These are phyloP conservation scores for Fusarium pseudocircinatum DNA, from an alignment of 2,329 filamentous ascomycete species.

Conservation along the genomic window DNA sequence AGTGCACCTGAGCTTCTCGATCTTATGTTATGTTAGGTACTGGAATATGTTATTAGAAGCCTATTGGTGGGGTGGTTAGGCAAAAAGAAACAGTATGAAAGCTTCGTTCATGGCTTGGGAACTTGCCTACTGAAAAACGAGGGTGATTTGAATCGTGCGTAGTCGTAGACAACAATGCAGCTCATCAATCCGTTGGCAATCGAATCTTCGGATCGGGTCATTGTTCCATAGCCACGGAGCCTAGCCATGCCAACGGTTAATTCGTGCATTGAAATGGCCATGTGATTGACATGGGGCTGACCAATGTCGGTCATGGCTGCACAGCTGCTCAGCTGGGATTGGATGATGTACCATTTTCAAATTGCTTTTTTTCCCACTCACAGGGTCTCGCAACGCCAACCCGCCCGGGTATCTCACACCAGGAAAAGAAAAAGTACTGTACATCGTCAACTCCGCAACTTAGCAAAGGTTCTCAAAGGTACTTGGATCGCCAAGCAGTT, in stretches of 20 bases:
- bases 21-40: conserved; percentile 4
- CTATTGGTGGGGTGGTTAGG: not conserved
- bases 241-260: conserved; percentile 32
- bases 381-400: conserved; percentile 29
- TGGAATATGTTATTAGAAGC: conserved; percentile 28
- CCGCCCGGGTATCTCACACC: conserved; percentile 16
- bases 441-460: conserved; percentile 25
- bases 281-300: conserved; percentile 42
- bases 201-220: conserved; percentile 32
- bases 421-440: conserved; percentile 37
- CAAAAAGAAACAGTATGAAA: conserved; percentile 2
- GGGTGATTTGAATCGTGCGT: conserved; percentile 37
- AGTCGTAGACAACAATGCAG: conserved; percentile 16
- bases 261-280: conserved; percentile 38
- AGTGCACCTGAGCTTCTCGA: conserved; percentile 40
- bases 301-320: conserved; percentile 38
- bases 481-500: conserved; percentile 17
- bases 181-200: conserved; percentile 24
- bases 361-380: conserved; percentile 36
- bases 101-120: conserved; percentile 17
- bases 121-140: conserved; percentile 17
- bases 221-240: conserved; percentile 39
- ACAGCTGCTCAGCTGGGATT: conserved; percentile 37
- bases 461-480: conserved; percentile 31
- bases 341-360: conserved; percentile 35